phyloP scores from a whole-genome alignment of 257 asterid genomes.

The Plantago ovata region DNA sequence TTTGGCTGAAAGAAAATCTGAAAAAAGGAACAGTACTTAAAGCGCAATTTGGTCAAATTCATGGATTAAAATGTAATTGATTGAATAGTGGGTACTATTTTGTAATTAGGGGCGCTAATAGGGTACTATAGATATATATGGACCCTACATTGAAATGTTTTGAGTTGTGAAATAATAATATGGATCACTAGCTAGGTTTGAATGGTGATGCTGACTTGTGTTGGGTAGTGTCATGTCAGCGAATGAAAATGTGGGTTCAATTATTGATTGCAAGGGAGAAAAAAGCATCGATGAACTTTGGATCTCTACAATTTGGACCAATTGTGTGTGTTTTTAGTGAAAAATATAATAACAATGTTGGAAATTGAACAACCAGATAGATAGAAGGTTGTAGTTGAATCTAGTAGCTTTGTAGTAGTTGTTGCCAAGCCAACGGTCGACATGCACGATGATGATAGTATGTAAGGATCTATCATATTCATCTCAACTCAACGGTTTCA shows the following conservation, averaged over 20 bases:
- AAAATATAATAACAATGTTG: background rate
- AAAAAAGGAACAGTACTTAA: too few relatives aligned
- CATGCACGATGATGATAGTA: too few relatives aligned
- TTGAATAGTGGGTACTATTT: too few relatives aligned
- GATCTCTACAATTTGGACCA: background rate
- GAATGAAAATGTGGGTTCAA: background rate
- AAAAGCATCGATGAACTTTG: background rate
- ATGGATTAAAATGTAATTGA: too few relatives aligned
- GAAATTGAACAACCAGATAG: slow-evolving; percentile 1
- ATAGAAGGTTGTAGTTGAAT: background rate
- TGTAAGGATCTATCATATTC: too few relatives aligned
- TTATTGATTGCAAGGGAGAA: background rate
- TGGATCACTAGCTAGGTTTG: background rate
- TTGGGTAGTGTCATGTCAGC: slow-evolving; percentile 3
- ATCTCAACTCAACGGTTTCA: background rate
- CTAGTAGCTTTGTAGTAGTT: too few relatives aligned
- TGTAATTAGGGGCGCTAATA: too few relatives aligned
- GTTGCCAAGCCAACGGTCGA: too few relatives aligned
- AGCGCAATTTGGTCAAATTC: too few relatives aligned
- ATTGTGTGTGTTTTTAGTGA: background rate
- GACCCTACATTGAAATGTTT: too few relatives aligned
- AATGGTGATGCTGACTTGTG: slow-evolving; percentile 5
- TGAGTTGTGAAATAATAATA: background rate
- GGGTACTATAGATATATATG: too few relatives aligned
- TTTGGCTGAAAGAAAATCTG: too few relatives aligned